Percentiles rank a stretch among this genome's conserved stretches.
Evolutionary conservation across 305 asterid genomes (phyloP).

Genomic region (Solanum hybrid): DNA sequence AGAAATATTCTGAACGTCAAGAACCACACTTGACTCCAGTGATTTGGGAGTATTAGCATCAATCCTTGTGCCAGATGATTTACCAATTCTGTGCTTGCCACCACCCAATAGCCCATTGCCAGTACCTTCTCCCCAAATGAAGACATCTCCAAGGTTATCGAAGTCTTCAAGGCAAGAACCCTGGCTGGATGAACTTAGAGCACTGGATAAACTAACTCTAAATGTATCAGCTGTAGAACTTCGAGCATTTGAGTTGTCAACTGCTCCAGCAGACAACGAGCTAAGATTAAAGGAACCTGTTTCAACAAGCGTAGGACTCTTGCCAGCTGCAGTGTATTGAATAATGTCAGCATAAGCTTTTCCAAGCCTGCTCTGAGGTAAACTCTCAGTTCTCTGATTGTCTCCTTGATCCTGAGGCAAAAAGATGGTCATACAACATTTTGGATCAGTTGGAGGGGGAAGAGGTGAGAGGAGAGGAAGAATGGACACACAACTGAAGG

Average conservation of each 20-base stretch:
- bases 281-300: constrained; percentile 19
- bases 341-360: constrained; percentile 72
- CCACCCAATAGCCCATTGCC: constrained; percentile 64
- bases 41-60: constrained; percentile 61
- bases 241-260: constrained; percentile 41
- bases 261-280: constrained; percentile 19
- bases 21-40: constrained; percentile 61
- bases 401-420: constrained; percentile 53
- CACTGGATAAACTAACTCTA: constrained; percentile 87
- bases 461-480: neutral
- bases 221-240: constrained; percentile 47
- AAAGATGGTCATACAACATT: constrained; percentile 6
- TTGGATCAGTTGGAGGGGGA: constrained; percentile 4
- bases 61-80: constrained; percentile 18
- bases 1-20: constrained; percentile 58
- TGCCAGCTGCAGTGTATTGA: constrained; percentile 50
- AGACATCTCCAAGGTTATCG: constrained; percentile 76
- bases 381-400: constrained; percentile 28
- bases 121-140: constrained; percentile 81
- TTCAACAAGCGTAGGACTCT: constrained; percentile 35
- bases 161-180: constrained; percentile 73
- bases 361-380: constrained; percentile 59
- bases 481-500: constrained; percentile 1
- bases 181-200: constrained; percentile 86
- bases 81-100: constrained; percentile 27